Base-by-base conservation (phyloP, 129 eudicot genomes). In the Sambucus nigra region DNA sequence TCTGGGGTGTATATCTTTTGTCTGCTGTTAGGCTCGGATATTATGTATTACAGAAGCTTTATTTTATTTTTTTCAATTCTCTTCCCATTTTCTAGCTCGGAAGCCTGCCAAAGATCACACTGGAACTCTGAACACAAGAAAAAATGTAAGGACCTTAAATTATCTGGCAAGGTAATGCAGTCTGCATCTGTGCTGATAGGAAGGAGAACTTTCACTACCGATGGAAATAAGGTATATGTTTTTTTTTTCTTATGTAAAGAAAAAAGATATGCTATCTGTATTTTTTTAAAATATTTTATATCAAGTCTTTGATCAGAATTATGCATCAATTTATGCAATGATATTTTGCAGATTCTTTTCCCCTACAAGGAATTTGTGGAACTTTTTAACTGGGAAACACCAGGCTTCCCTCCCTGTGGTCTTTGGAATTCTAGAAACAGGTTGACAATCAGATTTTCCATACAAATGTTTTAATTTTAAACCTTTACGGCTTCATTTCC, bases 351-450 rank as follows among this genome's bases (percentile, higher is more conserved):
- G 95, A 71, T 81, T 68, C 85, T 89, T 66, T 89, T 76, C 69
- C 86, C 98, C 8, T 85, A 89, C 67, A 89, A 79, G 35, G 83
- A 89, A 47, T 89, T 89, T 73, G 70, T 89, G 63, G 68, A 81
- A 59, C 84, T 84, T 15, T 89, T 75, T 50, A 69, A 81, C 71
- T 84, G 95, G 95, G 77, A 76, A 56, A 76, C 55, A 17, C 78
- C 74, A 61, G 79, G 76, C 60, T 81, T 59, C 59, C 88, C 86
- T 63, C 98, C 98, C 53, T 89, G 98, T 67, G 98, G 98, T 53
- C 94, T 89, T 49, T 47, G 84, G 57, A 89, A 89, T 69, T 89
- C 95, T 76, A 95, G 98, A 67, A 89, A 89, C 76, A 89, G 98
- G 98, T 80, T n/a, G n/a, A n/a, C n/a, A n/a, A n/a, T 57, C 67